Evolutionary conservation across 441 rosid species (phyloP).

Genomic region (Corymbia calophylla): DNA sequence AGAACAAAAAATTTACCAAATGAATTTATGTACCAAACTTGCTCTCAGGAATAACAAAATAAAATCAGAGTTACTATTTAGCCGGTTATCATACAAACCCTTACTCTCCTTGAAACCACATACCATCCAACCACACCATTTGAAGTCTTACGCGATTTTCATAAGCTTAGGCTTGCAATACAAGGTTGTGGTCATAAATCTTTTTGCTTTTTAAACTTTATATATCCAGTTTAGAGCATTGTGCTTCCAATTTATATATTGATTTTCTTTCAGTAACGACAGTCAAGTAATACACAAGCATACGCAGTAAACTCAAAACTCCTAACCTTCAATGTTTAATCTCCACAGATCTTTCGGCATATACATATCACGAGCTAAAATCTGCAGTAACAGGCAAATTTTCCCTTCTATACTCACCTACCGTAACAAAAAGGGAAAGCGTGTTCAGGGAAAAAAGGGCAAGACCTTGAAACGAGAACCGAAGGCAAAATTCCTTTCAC

Average conservation of each 20-base stretch:
- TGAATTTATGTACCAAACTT: no score
- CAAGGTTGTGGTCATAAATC: neutral
- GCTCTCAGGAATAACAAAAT: no score
- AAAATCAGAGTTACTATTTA: no score
- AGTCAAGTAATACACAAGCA: accelerated
- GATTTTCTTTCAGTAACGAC: neutral
- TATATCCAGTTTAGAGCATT: neutral
- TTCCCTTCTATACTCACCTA: neutral
- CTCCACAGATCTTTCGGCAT: neutral
- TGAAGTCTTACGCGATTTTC: neutral
- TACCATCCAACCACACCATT: neutral
- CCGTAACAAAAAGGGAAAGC: neutral
- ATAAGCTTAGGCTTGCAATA: neutral
- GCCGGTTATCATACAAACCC: neutral
- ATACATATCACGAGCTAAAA: neutral
- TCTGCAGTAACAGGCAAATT: neutral
- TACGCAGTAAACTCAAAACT: neutral
- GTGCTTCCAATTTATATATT: neutral
- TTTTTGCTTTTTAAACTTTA: no score
- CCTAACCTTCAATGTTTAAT: neutral
- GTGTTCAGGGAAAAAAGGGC: neutral
- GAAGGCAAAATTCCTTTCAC: neutral
- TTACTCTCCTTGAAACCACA: neutral
- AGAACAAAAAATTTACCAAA: no score
- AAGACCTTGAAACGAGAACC: neutral